Conservation (phyloP, 2,329 filamentous ascomycete species). For the Lachnellula hyalina region DNA sequence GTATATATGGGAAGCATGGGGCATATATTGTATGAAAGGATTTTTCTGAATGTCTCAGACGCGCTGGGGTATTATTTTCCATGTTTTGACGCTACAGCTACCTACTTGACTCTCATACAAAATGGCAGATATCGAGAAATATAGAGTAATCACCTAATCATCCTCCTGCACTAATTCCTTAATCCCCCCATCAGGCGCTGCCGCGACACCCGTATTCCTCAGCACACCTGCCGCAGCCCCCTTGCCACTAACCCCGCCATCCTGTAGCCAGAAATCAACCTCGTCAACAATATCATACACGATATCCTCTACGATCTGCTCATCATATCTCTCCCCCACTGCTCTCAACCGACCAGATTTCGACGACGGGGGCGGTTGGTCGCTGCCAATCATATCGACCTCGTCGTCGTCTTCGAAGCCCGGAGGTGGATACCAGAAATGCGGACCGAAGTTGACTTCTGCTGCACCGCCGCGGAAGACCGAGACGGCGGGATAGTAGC, state of each 20-base stretch:
- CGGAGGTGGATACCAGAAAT: slow-evolving; percentile 84
- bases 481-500: slow-evolving; percentile 91
- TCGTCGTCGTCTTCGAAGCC: slow-evolving; percentile 44
- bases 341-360: slow-evolving; percentile 43
- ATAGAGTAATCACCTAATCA: slow-evolving; percentile 20
- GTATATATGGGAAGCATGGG: background rate
- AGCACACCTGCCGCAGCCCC: slow-evolving; percentile 18
- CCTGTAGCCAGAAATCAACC: slow-evolving; percentile 81
- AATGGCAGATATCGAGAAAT: background rate
- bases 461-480: slow-evolving; percentile 88
- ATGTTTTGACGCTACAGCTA: background rate
- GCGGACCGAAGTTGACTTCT: slow-evolving; percentile 88
- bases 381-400: slow-evolving; percentile 43
- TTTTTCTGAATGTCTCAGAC: background rate
- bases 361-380: slow-evolving; percentile 23
- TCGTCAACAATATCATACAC: slow-evolving; percentile 93
- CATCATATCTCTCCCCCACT: slow-evolving; percentile 74
- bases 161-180: slow-evolving; percentile 63
- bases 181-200: slow-evolving; percentile 41
- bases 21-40: background rate
- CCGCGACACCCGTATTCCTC: slow-evolving; percentile 14
- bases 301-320: slow-evolving; percentile 92
- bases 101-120: background rate
- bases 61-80: background rate
- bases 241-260: slow-evolving; percentile 27